Evolutionary conservation across 306 rosid species (phyloP).

Genomic region (Acacia melanoxylon): DNA sequence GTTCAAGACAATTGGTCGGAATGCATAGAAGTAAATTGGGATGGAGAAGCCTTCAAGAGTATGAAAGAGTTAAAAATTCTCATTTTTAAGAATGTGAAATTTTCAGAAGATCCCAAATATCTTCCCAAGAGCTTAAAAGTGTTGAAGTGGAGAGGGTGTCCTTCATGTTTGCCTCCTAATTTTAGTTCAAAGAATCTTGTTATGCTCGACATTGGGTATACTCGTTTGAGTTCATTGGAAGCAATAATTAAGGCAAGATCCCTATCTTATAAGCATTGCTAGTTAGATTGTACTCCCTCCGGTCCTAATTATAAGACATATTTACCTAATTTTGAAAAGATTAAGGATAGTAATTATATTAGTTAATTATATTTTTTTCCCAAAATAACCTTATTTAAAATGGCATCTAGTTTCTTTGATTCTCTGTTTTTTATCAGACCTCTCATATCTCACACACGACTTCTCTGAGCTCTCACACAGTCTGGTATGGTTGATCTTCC

Average conservation of each 20-base stretch:
- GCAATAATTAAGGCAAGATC: not conserved
- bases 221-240: not conserved
- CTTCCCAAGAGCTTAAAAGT: not conserved
- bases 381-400: no score
- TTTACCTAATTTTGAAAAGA: no score
- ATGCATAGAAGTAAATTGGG: not conserved
- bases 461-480: no score
- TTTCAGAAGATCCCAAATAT: not conserved
- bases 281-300: no score
- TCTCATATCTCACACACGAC: no score
- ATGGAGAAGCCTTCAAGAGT: not conserved
- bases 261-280: not conserved
- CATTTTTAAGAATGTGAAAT: not conserved
- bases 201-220: not conserved
- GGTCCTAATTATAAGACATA: no score
- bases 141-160: not conserved
- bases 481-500: no score
- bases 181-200: not conserved
- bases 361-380: no score
- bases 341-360: no score
- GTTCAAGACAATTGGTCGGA: no score
- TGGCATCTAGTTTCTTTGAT: no score
- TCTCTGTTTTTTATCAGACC: no score
- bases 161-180: not conserved
- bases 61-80: not conserved